Evolutionary conservation across 805 yeast genomes (phyloP), one percentile per base, ranked within the genome.

Genomic region (Cyberlindnera maritima): DNA sequence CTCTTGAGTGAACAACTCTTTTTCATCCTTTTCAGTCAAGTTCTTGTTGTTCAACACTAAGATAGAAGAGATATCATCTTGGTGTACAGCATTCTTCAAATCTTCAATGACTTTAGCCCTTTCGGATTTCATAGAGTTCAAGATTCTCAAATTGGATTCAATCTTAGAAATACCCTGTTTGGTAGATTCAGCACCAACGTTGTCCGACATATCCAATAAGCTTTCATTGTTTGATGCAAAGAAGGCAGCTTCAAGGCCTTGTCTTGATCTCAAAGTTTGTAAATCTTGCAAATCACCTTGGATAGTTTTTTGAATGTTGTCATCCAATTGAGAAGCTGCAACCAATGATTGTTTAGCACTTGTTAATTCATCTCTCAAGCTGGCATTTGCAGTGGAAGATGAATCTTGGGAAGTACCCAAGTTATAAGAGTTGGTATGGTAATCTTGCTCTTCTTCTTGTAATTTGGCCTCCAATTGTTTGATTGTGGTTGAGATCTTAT

Each of bases 61-160:
- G 12, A 83, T 70, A 44, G 84, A 82, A 0, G 96, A 84, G 41
- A 90, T 88, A 61, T 92, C 97, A 66, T 92, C 98, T 13, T 75
- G 72, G 57, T 83, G 94, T 29, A 87, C 81, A 40, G 77, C 77
- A 7, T 71, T 74, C 59, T 89, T 89, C 58, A 92, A 71, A 41
- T 82, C 88, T 2, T 73, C 73, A 31, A 87, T 69, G 2, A 84
- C 73, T 33, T 79, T 71, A 6, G 69, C 63, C 39, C 95, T 79
- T 61, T 87, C 94, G 28, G 76, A 69, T 56, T 81, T 81, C 48
- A 89, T 61, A 37, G 77, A 71, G 47, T 78, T 78, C 58, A 92
- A 71, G 46, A 82, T 83, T 40, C 77, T 79, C 38, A 85, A 68
- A 15, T 74, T 63, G n/a, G 76, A 71, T 47, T 83, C 87, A 3